phyloP scores from a whole-genome alignment of 2,329 filamentous ascomycete genomes.

The Colletotrichum sp. region DNA sequence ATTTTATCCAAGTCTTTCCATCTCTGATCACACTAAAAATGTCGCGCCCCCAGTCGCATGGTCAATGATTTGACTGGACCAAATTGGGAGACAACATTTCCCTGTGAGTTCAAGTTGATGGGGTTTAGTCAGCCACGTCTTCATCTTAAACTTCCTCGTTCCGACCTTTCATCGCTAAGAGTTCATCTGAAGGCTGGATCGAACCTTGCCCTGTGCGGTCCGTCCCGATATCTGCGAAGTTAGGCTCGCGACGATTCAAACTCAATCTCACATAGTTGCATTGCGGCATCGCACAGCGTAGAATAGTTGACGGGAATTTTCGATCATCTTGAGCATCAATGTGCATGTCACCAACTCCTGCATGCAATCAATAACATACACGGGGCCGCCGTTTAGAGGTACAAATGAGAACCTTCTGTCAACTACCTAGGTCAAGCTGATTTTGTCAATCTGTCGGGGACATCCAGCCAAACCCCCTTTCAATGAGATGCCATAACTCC shows the following conservation, averaged over 20 bases:
- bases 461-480: background rate
- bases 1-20: background rate
- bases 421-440: background rate
- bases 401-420: background rate
- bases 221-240: background rate
- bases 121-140: accelerated
- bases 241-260: accelerated
- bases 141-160: background rate
- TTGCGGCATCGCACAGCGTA: background rate
- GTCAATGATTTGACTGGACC: background rate
- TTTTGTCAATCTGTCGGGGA: background rate
- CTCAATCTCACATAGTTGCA: background rate
- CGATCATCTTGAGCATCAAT: background rate
- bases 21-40: background rate
- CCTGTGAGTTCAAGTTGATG: accelerated
- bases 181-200: background rate
- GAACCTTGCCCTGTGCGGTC: background rate
- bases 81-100: background rate
- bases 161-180: background rate
- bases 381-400: background rate
- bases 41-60: background rate
- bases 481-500: background rate
- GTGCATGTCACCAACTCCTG: no score
- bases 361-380: no score
- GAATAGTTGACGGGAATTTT: background rate